A percentile compares a stretch with the other conserved stretches of the same genome.
Conservation (phyloP, 2,329 filamentous ascomycete genomes). For the Apiospora pterosperma region DNA sequence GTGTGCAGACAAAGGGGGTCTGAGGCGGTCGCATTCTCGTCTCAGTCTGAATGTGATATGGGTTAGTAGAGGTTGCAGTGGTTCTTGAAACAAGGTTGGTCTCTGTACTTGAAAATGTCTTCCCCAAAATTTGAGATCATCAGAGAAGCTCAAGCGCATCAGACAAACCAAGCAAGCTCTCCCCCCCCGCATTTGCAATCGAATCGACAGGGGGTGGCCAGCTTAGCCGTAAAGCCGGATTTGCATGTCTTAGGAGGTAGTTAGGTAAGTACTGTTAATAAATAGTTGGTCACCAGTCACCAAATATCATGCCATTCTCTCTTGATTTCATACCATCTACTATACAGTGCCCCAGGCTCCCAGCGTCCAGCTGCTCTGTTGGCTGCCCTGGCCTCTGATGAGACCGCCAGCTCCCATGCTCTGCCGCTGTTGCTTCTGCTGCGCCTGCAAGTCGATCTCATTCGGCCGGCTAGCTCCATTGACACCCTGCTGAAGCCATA, state of each 20-base stretch:
- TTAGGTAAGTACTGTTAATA: no score
- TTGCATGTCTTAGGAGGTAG: no score
- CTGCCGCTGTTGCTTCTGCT: slow-evolving; percentile 48
- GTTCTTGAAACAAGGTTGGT: not conserved
- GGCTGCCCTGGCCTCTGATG: slow-evolving; percentile 35
- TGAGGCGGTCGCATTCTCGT: slow-evolving; percentile 18
- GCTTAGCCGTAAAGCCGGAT: not conserved
- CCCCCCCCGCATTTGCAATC: not conserved
- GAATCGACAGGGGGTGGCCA: not conserved
- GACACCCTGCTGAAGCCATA: slow-evolving; percentile 66
- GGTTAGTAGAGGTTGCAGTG: not conserved
- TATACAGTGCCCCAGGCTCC: slow-evolving; percentile 57
- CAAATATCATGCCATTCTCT: not conserved
- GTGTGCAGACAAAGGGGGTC: slow-evolving; percentile 20
- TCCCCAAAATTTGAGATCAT: not conserved
- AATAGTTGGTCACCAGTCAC: not conserved
- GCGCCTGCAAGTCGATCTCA: slow-evolving; percentile 56
- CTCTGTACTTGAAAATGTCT: not conserved
- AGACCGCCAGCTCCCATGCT: slow-evolving; percentile 59
- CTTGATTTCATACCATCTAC: not conserved
- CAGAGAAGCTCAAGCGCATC: not conserved
- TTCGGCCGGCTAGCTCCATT: slow-evolving; percentile 56
- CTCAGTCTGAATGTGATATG: slow-evolving; percentile 3
- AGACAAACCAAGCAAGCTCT: not conserved
- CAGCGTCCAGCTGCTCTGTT: slow-evolving; percentile 54